Evolutionary conservation across 345 rosid genomes (phyloP).

Genomic region (Ceriops decandra): DNA sequence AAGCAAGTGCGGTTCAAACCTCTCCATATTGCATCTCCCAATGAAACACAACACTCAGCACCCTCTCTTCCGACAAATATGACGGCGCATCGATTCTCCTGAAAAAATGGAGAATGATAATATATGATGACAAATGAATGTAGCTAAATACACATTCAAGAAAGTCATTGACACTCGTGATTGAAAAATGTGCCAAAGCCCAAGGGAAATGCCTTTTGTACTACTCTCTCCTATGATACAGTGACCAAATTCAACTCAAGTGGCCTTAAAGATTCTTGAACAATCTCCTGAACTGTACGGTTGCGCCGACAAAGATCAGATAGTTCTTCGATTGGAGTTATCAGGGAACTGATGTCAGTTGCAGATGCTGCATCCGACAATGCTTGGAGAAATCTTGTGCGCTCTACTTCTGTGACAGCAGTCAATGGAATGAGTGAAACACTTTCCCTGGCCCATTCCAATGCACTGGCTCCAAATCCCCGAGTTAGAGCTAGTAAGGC

Average conservation of each 20-base stretch:
- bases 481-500: slow-evolving; percentile 70
- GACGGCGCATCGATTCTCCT: slow-evolving; percentile 39
- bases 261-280: slow-evolving; percentile 85
- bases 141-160: slow-evolving; percentile 23
- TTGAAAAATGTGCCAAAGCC: slow-evolving; percentile 25
- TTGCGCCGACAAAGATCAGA: slow-evolving; percentile 94
- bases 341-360: slow-evolving; percentile 52
- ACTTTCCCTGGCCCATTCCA: slow-evolving; percentile 77
- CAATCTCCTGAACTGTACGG: slow-evolving; percentile 87
- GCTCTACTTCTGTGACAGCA: slow-evolving; percentile 72
- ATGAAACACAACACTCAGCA: slow-evolving; percentile 27
- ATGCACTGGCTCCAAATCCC: slow-evolving; percentile 53
- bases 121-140: slow-evolving; percentile 28
- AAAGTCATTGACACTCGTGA: slow-evolving; percentile 1
- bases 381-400: slow-evolving; percentile 61
- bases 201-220: slow-evolving; percentile 38
- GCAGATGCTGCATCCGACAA: slow-evolving; percentile 76
- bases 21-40: slow-evolving; percentile 15
- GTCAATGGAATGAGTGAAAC: slow-evolving; percentile 69
- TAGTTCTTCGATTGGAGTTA: slow-evolving; percentile 71
- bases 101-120: slow-evolving; percentile 45
- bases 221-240: slow-evolving; percentile 42
- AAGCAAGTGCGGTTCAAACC: slow-evolving; percentile 33
- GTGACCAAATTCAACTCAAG: slow-evolving; percentile 58
- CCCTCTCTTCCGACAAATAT: slow-evolving; percentile 27